These are phyloP conservation scores for Saccharomyces pastorianus DNA, from an alignment of 1,139 yeast species.

Conservation along the genomic window DNA sequence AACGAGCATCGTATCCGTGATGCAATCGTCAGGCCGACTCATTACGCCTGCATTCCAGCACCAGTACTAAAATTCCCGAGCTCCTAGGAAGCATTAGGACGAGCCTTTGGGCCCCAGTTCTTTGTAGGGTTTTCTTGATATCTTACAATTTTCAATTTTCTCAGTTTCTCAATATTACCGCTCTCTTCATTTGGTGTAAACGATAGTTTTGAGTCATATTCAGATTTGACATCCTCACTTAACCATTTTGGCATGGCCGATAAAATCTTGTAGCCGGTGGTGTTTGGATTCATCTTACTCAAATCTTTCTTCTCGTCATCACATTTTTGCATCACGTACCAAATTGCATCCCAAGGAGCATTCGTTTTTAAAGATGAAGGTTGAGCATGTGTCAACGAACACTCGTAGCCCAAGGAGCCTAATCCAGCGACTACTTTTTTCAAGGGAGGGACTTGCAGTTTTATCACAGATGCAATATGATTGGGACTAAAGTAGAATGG, in stretches of 20 bases:
- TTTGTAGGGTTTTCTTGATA: constrained; percentile 87
- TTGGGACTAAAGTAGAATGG: constrained; percentile 84
- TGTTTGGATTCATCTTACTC: constrained; percentile 40
- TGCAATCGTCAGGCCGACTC: too few relatives aligned
- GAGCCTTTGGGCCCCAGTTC: constrained; percentile 94
- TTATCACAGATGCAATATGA: constrained; percentile 63
- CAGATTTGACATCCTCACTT: constrained; percentile 12
- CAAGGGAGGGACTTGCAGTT: constrained; percentile 77
- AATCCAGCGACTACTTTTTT: constrained; percentile 65
- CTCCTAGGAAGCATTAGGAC: constrained; percentile 35
- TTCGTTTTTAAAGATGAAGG: constrained; percentile 81
- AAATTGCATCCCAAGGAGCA: constrained; percentile 75
- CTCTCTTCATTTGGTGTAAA: constrained; percentile 51
- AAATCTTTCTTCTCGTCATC: constrained; percentile 37
- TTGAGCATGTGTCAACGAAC: constrained; percentile 82
- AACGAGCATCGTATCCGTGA: neutral
- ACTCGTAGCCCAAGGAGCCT: constrained; percentile 75
- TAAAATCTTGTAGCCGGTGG: constrained; percentile 50
- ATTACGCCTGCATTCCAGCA: neutral
- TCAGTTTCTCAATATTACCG: constrained; percentile 46
- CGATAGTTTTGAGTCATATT: constrained; percentile 33
- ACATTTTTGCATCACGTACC: constrained; percentile 69
- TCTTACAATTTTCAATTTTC: constrained; percentile 73
- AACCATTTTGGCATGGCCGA: constrained; percentile 30
- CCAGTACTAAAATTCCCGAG: neutral